These are phyloP conservation scores for Sporothrix euskadiensis DNA, from an alignment of 2,329 filamentous ascomycete species.

Conservation along the genomic window DNA sequence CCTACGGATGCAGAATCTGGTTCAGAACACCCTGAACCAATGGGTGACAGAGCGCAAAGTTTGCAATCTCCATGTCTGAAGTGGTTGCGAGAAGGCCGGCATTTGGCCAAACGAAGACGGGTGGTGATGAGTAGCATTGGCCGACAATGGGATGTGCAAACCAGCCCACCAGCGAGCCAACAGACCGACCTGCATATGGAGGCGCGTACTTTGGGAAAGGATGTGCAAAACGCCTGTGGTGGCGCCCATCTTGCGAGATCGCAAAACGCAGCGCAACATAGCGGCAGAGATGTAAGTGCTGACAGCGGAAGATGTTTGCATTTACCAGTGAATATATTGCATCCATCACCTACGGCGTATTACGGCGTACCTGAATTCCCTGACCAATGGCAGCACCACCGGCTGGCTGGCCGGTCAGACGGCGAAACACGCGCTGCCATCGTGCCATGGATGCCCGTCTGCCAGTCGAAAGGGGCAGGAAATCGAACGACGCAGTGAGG, in stretches of 20 bases:
- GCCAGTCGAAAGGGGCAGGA: not conserved
- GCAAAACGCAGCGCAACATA: not conserved
- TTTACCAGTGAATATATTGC: not conserved
- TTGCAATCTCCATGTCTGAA: constrained; percentile 14
- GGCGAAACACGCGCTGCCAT: constrained; percentile 4
- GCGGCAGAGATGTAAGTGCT: not conserved
- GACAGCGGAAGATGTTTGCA: not conserved
- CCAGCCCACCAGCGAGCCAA: constrained; percentile 9
- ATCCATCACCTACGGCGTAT: not conserved
- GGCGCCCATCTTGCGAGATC: constrained; percentile 3
- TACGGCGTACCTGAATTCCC: not conserved
- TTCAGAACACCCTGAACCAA: constrained; percentile 13
- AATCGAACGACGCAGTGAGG: constrained; percentile 16
- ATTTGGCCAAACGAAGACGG: not conserved
- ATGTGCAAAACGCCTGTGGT: not conserved
- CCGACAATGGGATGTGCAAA: constrained; percentile 5
- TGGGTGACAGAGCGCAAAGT: constrained; percentile 2
- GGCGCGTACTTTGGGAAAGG: not conserved
- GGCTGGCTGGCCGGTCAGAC: constrained; percentile 1
- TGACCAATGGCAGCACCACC: not conserved
- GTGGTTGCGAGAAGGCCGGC: not conserved
- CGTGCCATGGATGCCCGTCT: constrained; percentile 7
- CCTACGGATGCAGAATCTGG: constrained; percentile 7
- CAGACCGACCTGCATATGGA: constrained; percentile 8
- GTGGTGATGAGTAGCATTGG: constrained; percentile 17